Evolutionary conservation across 1,284 basidiomycete species (phyloP).

Genomic region (Puccinia triticina): DNA sequence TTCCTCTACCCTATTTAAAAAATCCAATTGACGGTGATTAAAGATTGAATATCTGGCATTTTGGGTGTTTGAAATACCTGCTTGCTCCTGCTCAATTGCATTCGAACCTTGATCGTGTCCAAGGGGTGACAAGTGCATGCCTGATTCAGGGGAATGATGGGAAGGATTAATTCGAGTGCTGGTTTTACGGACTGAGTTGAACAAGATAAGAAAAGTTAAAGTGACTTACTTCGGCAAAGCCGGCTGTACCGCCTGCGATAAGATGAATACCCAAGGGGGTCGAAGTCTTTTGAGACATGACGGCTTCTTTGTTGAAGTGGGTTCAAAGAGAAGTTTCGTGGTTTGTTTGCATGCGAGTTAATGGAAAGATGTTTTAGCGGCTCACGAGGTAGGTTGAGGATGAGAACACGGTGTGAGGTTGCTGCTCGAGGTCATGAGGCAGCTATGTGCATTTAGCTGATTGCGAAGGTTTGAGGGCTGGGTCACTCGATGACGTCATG

Average conservation of each 20-base stretch:
- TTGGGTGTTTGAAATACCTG: conserved; percentile 23
- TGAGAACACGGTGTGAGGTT: too few relatives aligned
- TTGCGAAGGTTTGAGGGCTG: too few relatives aligned
- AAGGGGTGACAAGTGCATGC: conserved; percentile 77
- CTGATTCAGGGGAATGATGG: conserved; percentile 57
- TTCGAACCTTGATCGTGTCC: conserved; percentile 97
- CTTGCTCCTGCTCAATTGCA: conserved; percentile 71
- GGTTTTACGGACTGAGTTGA: not conserved
- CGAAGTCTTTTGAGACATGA: conserved; percentile 56
- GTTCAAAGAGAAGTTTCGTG: not conserved
- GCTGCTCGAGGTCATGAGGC: too few relatives aligned
- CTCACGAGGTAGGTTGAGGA: too few relatives aligned
- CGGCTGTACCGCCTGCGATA: conserved; percentile 86
- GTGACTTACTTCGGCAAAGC: conserved; percentile 80
- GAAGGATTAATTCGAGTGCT: not conserved
- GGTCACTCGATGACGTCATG: too few relatives aligned
- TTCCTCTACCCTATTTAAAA: conserved; percentile 76
- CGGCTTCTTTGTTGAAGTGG: not conserved
- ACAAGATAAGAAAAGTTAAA: not conserved
- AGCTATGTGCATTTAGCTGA: too few relatives aligned
- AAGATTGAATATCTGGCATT: not conserved
- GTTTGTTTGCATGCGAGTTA: too few relatives aligned
- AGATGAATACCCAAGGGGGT: conserved; percentile 81
- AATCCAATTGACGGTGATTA: not conserved
- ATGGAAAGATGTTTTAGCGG: too few relatives aligned